Conservation (phyloP, 352 stramenopile genomes). For the Phytophthora pseudosyringae region DNA sequence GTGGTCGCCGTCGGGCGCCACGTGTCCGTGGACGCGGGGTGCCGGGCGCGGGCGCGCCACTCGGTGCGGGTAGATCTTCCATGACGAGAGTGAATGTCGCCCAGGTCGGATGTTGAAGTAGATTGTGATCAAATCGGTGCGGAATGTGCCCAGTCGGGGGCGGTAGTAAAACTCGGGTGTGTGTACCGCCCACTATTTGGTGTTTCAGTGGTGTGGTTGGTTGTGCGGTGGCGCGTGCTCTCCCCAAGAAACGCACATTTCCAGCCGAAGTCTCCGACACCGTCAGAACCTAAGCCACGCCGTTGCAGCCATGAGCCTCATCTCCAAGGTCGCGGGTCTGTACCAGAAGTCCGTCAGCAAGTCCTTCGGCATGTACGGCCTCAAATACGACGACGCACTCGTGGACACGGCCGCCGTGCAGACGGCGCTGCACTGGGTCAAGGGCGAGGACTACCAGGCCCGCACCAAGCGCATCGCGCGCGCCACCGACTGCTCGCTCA, state of each 20-base stretch:
- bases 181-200: conserved; percentile 2
- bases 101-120: neutral
- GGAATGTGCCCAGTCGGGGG: neutral
- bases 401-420: conserved; percentile 85
- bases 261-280: conserved; percentile 14
- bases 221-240: conserved; percentile 25
- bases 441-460: conserved; percentile 73
- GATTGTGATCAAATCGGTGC: neutral
- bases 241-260: conserved; percentile 22
- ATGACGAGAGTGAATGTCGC: conserved; percentile 16
- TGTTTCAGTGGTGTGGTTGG: neutral
- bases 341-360: conserved; percentile 90
- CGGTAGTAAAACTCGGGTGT: neutral
- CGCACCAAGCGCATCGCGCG: conserved; percentile 85
- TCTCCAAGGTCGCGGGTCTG: conserved; percentile 66
- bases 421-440: conserved; percentile 83
- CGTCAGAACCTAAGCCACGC: conserved; percentile 13
- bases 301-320: conserved; percentile 43
- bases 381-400: conserved; percentile 90
- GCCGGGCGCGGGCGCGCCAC: conserved; percentile 10
- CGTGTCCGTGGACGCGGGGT: conserved; percentile 38
- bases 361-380: conserved; percentile 77
- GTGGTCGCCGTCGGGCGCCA: conserved; percentile 36
- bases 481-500: conserved; percentile 83
- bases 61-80: conserved; percentile 29